Conservation (phyloP, 1,284 basidiomycete species). For the Ganoderma leucocontextum region DNA sequence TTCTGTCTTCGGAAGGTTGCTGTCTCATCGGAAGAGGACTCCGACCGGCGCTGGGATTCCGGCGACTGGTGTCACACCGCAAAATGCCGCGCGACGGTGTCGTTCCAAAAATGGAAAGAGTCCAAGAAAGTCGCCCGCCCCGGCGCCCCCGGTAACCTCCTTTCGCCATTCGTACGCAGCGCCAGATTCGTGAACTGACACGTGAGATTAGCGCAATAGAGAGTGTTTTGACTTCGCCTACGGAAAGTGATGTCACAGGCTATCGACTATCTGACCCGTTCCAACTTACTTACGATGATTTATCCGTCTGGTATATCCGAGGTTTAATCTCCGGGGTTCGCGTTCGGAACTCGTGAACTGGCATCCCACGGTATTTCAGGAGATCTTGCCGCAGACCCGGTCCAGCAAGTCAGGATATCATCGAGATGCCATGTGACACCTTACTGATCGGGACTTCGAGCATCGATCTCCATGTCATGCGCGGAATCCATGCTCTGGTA, state of each 20-base stretch:
- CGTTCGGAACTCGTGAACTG: neutral
- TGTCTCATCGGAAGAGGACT: neutral
- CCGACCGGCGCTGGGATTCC: neutral
- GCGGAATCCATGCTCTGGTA: neutral
- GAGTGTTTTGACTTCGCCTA: neutral
- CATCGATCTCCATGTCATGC: slow-evolving; percentile 5
- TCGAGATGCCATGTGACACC: slow-evolving; percentile 11
- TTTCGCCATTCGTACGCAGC: neutral
- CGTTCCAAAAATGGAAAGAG: slow-evolving; percentile 20
- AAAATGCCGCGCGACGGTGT: slow-evolving; percentile 7
- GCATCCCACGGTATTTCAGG: slow-evolving; percentile 1
- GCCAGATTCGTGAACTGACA: neutral
- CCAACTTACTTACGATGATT: slow-evolving; percentile 9
- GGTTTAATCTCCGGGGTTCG: slow-evolving; percentile 4
- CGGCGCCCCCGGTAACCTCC: too few relatives aligned
- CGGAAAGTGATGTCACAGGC: neutral
- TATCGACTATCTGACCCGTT: neutral
- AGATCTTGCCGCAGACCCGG: neutral
- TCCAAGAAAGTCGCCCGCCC: slow-evolving; percentile 19
- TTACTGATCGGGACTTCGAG: slow-evolving; percentile 18
- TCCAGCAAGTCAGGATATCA: neutral
- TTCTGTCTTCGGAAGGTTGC: slow-evolving; percentile 1
- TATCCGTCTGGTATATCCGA: slow-evolving; percentile 23
- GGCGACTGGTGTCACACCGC: neutral
- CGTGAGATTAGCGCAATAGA: neutral